Base-by-base conservation (phyloP, 2,329 filamentous ascomycete species). In the Rugonectria rugulosa region DNA sequence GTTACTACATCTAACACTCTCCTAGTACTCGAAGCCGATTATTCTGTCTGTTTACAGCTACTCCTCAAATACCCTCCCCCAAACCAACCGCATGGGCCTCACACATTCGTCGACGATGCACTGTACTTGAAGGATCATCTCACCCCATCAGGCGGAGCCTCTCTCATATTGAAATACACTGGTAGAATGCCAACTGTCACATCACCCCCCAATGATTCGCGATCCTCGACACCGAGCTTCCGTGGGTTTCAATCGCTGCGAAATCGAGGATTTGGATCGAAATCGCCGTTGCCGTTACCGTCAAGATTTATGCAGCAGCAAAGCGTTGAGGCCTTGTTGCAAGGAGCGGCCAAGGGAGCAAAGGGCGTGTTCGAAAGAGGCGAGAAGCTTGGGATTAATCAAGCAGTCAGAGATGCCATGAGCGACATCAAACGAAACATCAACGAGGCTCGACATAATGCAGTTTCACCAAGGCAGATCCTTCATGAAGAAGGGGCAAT, bases 51-150 rank as follows among this genome's bases (percentile, higher is more conserved):
- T 8, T 78, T 99, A 48, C 89, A 91, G 52, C 76, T 96, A 2
- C 79, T 98, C 21, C 81, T 98, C 2, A 91, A 91, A 65, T 98
- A 98, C 63, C 92, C 92, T 2, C 78, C 85, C 1, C 88, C 89
- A 3, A 68, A 79, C 5, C 74, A 78, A 3, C 81, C 86, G 1
- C 78, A 88, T 61, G 85, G 86, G 0, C 89, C 93, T 14, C 85
- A 89, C 62, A 90, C 88, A 0, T 91, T 98, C 65, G 90, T 97
- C 41, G 85, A 91, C 54, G 95, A 99, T 73, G 95, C 92, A 1
- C 72, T 95, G 3, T 91, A 89, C 67, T 79, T 96, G 3, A 81
- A 81, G 37, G 79, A 86, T 34, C 87, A 93, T 67, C 80, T 90
- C 27, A 81, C 82, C 54, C 68, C 78, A 2, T 75, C 81, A 12